Percentiles rank a stretch among this genome's conserved stretches.
These are phyloP conservation scores for Quercus parvula DNA, from an alignment of 306 rosid species.

Conservation along the genomic window DNA sequence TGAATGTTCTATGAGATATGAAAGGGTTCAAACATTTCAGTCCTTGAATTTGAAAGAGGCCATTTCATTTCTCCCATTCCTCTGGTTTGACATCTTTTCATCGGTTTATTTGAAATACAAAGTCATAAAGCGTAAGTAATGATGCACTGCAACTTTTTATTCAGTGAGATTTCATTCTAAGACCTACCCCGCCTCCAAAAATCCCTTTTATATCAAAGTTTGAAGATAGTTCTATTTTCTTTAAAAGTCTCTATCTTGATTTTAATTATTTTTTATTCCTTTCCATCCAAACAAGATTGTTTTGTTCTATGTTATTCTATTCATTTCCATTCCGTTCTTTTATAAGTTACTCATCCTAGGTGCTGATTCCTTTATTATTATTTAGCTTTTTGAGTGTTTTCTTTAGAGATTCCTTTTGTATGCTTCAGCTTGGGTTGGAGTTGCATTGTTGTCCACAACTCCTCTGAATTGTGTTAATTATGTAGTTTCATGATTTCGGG, in stretches of 20 bases:
- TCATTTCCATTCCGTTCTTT: too few relatives aligned
- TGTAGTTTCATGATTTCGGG: conserved; percentile 23
- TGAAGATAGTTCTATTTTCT: neutral
- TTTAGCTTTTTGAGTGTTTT: neutral
- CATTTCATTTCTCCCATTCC: neutral
- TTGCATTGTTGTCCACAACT: neutral
- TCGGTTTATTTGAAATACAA: neutral
- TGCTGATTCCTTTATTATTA: neutral
- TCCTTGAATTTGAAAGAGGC: neutral
- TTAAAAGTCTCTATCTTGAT: neutral
- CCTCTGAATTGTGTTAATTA: neutral
- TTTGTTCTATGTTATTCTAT: too few relatives aligned
- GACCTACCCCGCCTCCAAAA: neutral
- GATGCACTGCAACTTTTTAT: neutral
- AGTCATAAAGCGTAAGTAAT: neutral
- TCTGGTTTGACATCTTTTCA: neutral
- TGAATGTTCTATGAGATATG: neutral
- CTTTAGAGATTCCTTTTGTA: neutral
- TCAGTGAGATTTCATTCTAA: neutral
- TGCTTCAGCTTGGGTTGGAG: neutral
- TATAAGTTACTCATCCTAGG: too few relatives aligned
- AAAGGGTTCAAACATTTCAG: neutral
- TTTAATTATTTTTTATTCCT: too few relatives aligned
- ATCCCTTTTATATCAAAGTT: neutral
- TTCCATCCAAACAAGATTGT: too few relatives aligned